Conservation (phyloP, 2,329 filamentous ascomycete genomes). For the Sclerotinia spermophila region DNA sequence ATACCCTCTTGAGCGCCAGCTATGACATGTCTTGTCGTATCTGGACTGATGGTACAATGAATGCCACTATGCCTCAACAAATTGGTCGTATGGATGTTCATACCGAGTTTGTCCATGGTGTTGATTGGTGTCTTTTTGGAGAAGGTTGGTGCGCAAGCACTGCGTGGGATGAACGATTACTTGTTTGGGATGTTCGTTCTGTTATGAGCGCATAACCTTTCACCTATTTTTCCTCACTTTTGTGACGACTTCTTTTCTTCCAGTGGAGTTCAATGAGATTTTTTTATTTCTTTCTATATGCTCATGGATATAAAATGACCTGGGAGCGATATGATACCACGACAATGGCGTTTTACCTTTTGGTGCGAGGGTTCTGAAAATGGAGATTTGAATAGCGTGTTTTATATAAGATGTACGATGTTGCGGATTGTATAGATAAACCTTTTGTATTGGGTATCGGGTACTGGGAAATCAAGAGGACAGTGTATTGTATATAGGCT, state of each 20-base stretch:
- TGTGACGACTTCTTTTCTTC: background rate
- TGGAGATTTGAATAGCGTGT: background rate
- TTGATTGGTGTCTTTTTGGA: constrained; percentile 98
- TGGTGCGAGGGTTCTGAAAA: background rate
- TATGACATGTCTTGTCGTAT: constrained; percentile 98
- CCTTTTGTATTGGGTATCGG: background rate
- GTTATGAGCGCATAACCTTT: constrained; percentile 46
- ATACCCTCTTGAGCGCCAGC: constrained; percentile 81
- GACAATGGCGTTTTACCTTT: constrained; percentile 5
- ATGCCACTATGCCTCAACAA: constrained; percentile 38
- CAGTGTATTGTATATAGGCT: background rate
- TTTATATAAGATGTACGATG: background rate
- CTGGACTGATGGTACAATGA: constrained; percentile 70
- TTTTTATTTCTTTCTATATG: constrained; percentile 1
- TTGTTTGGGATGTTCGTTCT: constrained; percentile 85
- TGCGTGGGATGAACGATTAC: constrained; percentile 87
- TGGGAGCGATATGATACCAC: constrained; percentile 13
- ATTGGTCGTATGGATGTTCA: constrained; percentile 79
- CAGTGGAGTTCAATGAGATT: background rate
- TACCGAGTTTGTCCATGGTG: constrained; percentile 92
- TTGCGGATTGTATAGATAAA: background rate
- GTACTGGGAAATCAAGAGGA: background rate
- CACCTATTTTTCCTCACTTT: background rate
- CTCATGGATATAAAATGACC: background rate
- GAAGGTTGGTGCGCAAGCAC: constrained; percentile 95